These are phyloP conservation scores for Elaeagnus macrophylla DNA, from an alignment of 306 rosid species.

Conservation along the genomic window DNA sequence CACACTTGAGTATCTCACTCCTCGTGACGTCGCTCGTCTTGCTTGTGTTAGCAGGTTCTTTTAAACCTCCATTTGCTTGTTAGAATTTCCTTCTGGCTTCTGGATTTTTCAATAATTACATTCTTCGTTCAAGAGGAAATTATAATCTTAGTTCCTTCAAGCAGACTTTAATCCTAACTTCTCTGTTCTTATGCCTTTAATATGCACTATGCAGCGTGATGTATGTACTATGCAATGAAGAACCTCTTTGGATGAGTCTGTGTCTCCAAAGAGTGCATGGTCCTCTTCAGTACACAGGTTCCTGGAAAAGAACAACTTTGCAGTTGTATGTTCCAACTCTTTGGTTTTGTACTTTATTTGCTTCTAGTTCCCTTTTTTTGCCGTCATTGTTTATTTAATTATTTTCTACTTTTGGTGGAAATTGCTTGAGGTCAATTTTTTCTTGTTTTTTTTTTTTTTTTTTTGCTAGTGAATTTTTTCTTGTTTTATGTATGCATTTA, in stretches of 20 bases:
- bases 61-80: too few species aligned
- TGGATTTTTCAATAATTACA: background rate
- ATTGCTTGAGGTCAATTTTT: too few species aligned
- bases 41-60: constrained; percentile 88
- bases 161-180: background rate
- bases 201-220: constrained; percentile 49
- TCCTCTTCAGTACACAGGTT: constrained; percentile 61
- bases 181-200: background rate
- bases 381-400: too few species aligned
- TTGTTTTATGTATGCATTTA: too few species aligned
- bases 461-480: too few species aligned
- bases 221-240: constrained; percentile 86
- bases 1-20: constrained; percentile 53
- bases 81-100: background rate
- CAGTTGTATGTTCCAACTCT: constrained; percentile 54
- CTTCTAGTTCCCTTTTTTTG: too few species aligned
- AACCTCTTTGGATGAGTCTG: constrained; percentile 79
- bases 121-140: too few species aligned
- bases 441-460: too few species aligned
- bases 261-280: constrained; percentile 56
- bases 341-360: too few species aligned
- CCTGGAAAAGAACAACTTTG: constrained; percentile 86
- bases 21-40: constrained; percentile 62
- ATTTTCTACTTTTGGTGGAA: too few species aligned
- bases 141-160: too few species aligned